Percentiles rank a stretch among this genome's conserved stretches.
phyloP scores from a whole-genome alignment of 371 early-diverging fungal species.

The Actinomortierella wolfii region DNA sequence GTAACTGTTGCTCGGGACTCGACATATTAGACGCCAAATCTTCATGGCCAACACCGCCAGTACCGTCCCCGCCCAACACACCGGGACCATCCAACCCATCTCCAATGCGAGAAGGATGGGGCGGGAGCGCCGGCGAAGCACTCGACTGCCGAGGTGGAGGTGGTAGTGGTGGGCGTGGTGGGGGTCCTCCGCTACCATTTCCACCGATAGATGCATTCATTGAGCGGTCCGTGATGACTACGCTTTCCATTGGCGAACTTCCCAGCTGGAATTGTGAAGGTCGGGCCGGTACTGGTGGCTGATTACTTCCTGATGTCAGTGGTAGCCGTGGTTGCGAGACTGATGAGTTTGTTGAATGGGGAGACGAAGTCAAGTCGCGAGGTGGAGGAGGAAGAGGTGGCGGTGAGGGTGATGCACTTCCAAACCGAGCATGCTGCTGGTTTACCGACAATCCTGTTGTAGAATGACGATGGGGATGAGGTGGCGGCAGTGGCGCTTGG shows the following conservation, averaged over 20 bases:
- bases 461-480: constrained; percentile 3
- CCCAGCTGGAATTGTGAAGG: constrained; percentile 12
- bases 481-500: constrained; percentile 9
- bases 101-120: too few relatives aligned
- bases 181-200: background rate
- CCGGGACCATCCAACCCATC: background rate
- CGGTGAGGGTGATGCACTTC: constrained; percentile 38
- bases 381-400: constrained; percentile 51
- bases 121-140: too few relatives aligned
- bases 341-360: background rate
- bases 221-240: background rate
- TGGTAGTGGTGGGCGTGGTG: too few relatives aligned
- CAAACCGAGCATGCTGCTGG: constrained; percentile 38
- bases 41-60: background rate
- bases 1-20: constrained; percentile 10
- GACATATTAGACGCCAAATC: background rate
- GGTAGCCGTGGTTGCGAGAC: too few relatives aligned
- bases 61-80: background rate
- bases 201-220: too few relatives aligned
- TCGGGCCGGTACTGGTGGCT: constrained; percentile 33
- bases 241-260: background rate
- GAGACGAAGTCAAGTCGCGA: constrained; percentile 17
- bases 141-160: too few relatives aligned
- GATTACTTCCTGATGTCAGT: background rate
- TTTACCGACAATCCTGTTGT: constrained; percentile 17